phyloP scores from a whole-genome alignment of 306 rosid species.

The Cicer cuneatum region DNA sequence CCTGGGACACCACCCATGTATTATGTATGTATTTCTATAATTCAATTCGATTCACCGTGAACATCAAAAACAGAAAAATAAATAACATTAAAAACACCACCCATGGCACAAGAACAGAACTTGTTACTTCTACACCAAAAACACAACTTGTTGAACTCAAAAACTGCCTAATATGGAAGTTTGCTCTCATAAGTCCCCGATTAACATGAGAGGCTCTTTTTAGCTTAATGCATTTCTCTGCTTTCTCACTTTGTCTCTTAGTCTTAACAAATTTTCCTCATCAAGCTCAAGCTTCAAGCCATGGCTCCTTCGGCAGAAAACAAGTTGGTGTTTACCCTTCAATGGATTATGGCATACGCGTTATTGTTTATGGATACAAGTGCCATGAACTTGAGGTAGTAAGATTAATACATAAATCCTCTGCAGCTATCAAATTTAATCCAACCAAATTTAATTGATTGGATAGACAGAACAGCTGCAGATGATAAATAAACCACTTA shows the following conservation, averaged over 20 bases:
- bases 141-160: background rate
- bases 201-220: conserved; percentile 38
- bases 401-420: background rate
- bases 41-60: background rate
- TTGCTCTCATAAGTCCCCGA: conserved; percentile 1
- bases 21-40: conserved; percentile 21
- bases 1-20: conserved; percentile 19
- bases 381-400: conserved; percentile 78
- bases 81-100: background rate
- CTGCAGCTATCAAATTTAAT: background rate
- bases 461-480: too few relatives aligned
- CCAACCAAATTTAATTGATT: background rate
- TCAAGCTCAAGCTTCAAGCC: conserved; percentile 38
- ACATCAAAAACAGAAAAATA: conserved; percentile 28
- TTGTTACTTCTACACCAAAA: conserved; percentile 17
- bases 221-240: conserved; percentile 36
- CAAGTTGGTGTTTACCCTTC: conserved; percentile 25
- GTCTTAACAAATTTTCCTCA: conserved; percentile 31
- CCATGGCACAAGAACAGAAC: background rate
- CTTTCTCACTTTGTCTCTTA: conserved; percentile 43
- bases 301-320: conserved; percentile 37
- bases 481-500: too few relatives aligned
- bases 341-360: conserved; percentile 59
- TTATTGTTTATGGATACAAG: conserved; percentile 68
- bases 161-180: conserved; percentile 25